These are phyloP conservation scores for Gossypium herbaceum DNA, from an alignment of 345 rosid species.

Conservation along the genomic window DNA sequence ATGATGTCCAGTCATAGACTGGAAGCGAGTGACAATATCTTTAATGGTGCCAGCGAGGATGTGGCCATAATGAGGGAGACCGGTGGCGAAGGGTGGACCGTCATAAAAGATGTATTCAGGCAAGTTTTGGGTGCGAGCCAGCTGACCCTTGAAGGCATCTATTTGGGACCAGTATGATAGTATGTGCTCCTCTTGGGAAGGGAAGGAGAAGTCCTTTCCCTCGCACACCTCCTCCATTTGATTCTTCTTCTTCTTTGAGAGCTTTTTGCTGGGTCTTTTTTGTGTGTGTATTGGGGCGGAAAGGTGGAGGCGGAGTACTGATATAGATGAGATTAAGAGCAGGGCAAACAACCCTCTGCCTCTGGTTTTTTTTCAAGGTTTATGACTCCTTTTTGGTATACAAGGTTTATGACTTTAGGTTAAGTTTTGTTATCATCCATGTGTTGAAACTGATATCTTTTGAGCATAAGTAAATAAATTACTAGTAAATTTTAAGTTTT, in stretches of 20 bases:
- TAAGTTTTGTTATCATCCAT: too few species aligned
- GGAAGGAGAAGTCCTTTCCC: constrained; percentile 84
- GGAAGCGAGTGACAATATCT: constrained; percentile 87
- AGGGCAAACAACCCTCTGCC: too few species aligned
- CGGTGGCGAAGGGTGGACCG: constrained; percentile 98
- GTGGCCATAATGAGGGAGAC: constrained; percentile 96
- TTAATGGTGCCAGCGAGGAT: constrained; percentile 95
- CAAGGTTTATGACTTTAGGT: too few species aligned
- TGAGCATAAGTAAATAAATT: too few species aligned
- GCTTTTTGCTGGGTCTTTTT: neutral
- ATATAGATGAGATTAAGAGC: too few species aligned
- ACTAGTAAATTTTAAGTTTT: too few species aligned
- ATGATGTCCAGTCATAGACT: constrained; percentile 84
- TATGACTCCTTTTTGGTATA: too few species aligned
- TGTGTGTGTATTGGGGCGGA: neutral
- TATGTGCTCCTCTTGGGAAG: constrained; percentile 61
- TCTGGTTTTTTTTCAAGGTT: too few species aligned
- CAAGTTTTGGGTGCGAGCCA: constrained; percentile 44
- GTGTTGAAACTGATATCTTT: too few species aligned
- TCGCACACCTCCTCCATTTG: constrained; percentile 89
- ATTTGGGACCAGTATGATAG: constrained; percentile 60
- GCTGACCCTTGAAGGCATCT: constrained; percentile 80
- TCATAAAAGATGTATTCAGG: constrained; percentile 93
- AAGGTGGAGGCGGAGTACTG: neutral
- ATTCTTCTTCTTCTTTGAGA: neutral